Conservation (phyloP, 768 basidiomycete species). For the Mycena maculata region DNA sequence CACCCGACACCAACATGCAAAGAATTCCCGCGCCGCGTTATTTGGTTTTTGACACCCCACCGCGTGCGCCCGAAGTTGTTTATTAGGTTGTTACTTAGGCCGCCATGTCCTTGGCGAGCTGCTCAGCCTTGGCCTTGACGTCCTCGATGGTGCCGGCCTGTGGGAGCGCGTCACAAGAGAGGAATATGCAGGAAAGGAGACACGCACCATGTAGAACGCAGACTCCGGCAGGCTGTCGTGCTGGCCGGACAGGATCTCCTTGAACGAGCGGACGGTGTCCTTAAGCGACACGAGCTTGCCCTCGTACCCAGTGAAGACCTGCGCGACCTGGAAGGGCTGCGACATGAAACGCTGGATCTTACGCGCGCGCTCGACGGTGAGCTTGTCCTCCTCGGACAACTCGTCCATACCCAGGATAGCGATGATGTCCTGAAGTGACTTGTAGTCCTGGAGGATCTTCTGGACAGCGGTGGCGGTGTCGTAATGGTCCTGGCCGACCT, state of each 20-base stretch:
- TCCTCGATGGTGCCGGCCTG: constrained; percentile 95
- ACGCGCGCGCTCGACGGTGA: constrained; percentile 97
- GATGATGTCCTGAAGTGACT: constrained; percentile 98
- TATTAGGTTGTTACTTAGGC: constrained; percentile 45
- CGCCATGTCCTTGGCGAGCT: constrained; percentile 94
- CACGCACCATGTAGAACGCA: constrained; percentile 93
- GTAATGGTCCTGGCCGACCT: constrained; percentile 94
- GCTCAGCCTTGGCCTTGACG: constrained; percentile 96
- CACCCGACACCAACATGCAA: too few relatives aligned
- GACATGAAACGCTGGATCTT: constrained; percentile 99
- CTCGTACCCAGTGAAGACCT: constrained; percentile 99
- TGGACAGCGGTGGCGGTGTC: constrained; percentile 95
- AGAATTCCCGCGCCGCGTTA: too few relatives aligned
- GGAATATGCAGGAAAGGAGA: background rate
- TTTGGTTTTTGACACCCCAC: constrained; percentile 5
- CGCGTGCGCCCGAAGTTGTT: constrained; percentile 2
- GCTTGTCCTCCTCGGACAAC: constrained; percentile 99
- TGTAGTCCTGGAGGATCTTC: constrained; percentile 98
- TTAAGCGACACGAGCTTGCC: constrained; percentile 96
- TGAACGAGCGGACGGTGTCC: constrained; percentile 97
- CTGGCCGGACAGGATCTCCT: constrained; percentile 91
- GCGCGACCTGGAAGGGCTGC: constrained; percentile 99
- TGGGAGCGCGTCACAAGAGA: constrained; percentile 10
- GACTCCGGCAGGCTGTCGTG: constrained; percentile 95
- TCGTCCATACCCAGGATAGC: constrained; percentile 99